phyloP scores from a whole-genome alignment of 2,329 filamentous ascomycete species.

The Pseudopyricularia cyperi region DNA sequence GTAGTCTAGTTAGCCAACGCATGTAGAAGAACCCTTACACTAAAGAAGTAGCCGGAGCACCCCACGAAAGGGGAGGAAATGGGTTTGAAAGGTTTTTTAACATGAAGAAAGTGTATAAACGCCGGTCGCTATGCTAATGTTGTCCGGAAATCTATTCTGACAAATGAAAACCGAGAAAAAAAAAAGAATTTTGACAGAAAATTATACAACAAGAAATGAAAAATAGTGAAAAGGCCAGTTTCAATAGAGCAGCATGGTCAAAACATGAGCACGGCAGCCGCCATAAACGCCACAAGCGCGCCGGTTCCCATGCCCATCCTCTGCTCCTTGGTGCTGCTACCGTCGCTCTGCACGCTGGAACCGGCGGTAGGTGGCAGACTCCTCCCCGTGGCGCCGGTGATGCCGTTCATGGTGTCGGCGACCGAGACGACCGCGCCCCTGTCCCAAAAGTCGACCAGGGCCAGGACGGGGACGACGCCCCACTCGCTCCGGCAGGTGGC shows the following conservation, averaged over 20 bases:
- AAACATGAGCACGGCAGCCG: conserved; percentile 24
- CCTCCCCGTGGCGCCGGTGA: conserved; percentile 19
- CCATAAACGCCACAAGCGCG: conserved; percentile 30
- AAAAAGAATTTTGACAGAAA: neutral
- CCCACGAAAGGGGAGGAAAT: neutral
- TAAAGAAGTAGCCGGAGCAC: too few relatives aligned
- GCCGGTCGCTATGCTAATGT: neutral
- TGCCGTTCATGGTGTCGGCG: conserved; percentile 54
- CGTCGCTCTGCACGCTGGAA: conserved; percentile 2
- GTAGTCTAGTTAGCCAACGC: too few relatives aligned
- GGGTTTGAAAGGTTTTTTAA: neutral
- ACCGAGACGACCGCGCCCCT: conserved; percentile 55
- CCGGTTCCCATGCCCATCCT: conserved; percentile 11
- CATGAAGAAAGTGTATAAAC: neutral
- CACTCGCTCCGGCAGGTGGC: conserved; percentile 42
- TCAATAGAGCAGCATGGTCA: too few relatives aligned
- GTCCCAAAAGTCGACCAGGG: conserved; percentile 72
- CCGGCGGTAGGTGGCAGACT: conserved; percentile 2
- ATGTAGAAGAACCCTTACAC: too few relatives aligned
- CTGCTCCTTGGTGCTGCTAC: conserved; percentile 12
- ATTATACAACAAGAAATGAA: neutral
- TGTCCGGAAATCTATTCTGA: neutral
- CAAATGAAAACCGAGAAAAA: neutral
- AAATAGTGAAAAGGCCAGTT: neutral
- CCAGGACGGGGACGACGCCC: conserved; percentile 53